A percentile compares a stretch with the other conserved stretches of the same genome.
phyloP scores from a whole-genome alignment of 2,329 filamentous ascomycete species.

The Diaporthe nobilis region DNA sequence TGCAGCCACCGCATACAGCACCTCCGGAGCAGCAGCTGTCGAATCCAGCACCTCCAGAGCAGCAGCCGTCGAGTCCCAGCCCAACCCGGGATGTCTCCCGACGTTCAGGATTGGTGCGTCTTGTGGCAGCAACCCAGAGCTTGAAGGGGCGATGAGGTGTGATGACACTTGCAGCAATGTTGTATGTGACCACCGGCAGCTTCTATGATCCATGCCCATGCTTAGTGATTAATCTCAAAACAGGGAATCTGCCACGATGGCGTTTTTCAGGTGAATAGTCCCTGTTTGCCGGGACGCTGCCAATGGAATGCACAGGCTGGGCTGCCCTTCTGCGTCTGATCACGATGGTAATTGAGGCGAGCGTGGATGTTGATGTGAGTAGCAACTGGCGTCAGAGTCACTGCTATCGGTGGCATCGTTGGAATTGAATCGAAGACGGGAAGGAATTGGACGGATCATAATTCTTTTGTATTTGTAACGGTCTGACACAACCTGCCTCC shows the following conservation, averaged over 20 bases:
- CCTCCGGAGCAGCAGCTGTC: too few relatives aligned
- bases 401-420: background rate
- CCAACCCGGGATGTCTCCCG: background rate
- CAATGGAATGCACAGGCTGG: background rate
- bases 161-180: slow-evolving; percentile 3
- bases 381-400: background rate
- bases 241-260: slow-evolving; percentile 11
- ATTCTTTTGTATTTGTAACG: background rate
- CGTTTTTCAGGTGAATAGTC: background rate
- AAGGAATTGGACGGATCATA: background rate
- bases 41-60: background rate
- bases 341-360: too few relatives aligned
- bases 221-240: background rate
- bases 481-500: background rate
- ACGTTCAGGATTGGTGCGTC: background rate
- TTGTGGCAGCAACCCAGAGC: background rate
- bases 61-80: background rate
- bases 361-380: background rate
- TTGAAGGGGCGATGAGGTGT: slow-evolving; percentile 18
- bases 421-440: background rate
- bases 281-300: slow-evolving; percentile 2
- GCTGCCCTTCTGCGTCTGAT: slow-evolving; percentile 23
- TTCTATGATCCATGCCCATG: background rate
- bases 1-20: too few relatives aligned
- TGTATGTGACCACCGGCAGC: background rate